These are phyloP conservation scores for Tricholoma flavovirens DNA, from an alignment of 768 basidiomycete species.

Conservation along the genomic window DNA sequence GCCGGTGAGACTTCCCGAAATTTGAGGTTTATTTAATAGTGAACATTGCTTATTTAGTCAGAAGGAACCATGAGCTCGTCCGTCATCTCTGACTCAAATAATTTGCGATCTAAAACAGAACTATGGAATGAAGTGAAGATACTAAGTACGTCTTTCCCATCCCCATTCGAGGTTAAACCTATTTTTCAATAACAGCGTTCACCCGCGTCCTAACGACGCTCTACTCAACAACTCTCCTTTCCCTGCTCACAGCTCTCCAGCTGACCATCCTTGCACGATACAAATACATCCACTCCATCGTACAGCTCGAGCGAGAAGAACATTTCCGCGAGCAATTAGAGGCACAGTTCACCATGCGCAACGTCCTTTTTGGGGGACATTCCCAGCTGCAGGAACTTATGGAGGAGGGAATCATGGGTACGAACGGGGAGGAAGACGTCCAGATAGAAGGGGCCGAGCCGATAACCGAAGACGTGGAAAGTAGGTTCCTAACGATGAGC, in stretches of 20 bases:
- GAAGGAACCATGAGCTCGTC: slow-evolving; percentile 29
- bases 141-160: slow-evolving; percentile 45
- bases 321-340: slow-evolving; percentile 39
- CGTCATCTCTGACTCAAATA: slow-evolving; percentile 23
- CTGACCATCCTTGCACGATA: slow-evolving; percentile 77
- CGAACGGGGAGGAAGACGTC: slow-evolving; percentile 19
- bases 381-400: slow-evolving; percentile 20
- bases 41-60: slow-evolving; percentile 17
- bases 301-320: slow-evolving; percentile 57
- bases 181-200: slow-evolving; percentile 48
- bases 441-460: slow-evolving; percentile 20
- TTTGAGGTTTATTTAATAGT: not conserved
- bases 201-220: slow-evolving; percentile 83
- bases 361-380: slow-evolving; percentile 29
- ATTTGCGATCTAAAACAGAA: slow-evolving; percentile 62
- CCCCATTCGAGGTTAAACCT: not conserved
- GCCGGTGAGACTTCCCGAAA: slow-evolving; percentile 6
- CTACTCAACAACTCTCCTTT: slow-evolving; percentile 81
- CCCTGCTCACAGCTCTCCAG: slow-evolving; percentile 83
- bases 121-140: slow-evolving; percentile 94
- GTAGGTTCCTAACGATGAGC: slow-evolving; percentile 76
- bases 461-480: slow-evolving; percentile 63
- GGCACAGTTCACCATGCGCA: slow-evolving; percentile 33
- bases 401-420: slow-evolving; percentile 16
- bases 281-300: slow-evolving; percentile 70